These are phyloP conservation scores for Diaporthe destruens DNA, from an alignment of 2,329 filamentous ascomycete genomes.

Conservation along the genomic window DNA sequence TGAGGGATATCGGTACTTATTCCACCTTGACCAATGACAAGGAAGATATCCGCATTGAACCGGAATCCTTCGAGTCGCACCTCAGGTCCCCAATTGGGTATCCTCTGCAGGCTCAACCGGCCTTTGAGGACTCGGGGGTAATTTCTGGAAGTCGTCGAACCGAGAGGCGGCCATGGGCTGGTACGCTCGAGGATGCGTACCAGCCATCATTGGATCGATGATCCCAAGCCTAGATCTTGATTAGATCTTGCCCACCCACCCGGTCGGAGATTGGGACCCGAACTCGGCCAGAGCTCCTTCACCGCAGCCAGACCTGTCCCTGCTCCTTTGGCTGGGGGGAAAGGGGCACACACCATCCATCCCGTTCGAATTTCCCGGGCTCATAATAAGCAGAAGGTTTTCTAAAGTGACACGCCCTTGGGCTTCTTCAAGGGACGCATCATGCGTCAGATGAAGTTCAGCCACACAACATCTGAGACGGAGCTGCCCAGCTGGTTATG, in stretches of 20 bases:
- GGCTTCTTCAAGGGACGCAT: neutral
- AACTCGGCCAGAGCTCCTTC: slow-evolving; percentile 10
- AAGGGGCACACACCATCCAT: neutral
- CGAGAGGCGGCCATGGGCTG: neutral
- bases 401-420: neutral
- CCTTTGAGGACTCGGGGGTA: neutral
- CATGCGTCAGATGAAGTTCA: slow-evolving; percentile 9
- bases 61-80: neutral
- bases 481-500: slow-evolving; percentile 5
- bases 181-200: neutral
- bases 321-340: neutral
- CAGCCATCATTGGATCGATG: neutral
- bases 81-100: neutral
- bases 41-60: neutral
- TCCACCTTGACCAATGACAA: neutral
- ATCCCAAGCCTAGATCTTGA: slow-evolving; percentile 27
- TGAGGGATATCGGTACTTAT: neutral
- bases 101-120: neutral
- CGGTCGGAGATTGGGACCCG: slow-evolving; percentile 5
- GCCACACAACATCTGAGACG: slow-evolving; percentile 17
- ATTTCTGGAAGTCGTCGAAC: slow-evolving; percentile 19
- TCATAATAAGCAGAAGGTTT: neutral
- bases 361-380: neutral
- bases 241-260: slow-evolving; percentile 4
- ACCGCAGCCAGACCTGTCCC: neutral